A percentile compares a stretch with the other conserved stretches of the same genome.
Evolutionary conservation across 2,329 filamentous ascomycete species (phyloP).

Genomic region (Juglanconis sp.): DNA sequence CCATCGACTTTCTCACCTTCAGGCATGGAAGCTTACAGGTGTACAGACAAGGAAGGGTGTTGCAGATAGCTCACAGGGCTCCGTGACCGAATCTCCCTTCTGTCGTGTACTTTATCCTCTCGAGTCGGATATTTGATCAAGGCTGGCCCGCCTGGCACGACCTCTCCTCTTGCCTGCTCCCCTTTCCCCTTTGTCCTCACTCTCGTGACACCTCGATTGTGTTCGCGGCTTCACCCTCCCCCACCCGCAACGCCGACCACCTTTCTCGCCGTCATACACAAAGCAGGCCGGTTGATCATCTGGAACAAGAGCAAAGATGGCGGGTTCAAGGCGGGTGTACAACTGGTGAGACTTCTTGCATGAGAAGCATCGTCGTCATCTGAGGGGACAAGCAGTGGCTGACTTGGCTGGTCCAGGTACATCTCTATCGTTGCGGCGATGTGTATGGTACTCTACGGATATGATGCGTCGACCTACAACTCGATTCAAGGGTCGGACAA

Average conservation of each 20-base stretch:
- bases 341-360: conserved; percentile 22
- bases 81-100: neutral
- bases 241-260: neutral
- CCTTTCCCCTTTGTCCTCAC: neutral
- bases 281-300: conserved; percentile 8
- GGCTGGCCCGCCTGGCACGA: too few relatives aligned
- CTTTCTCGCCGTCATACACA: neutral
- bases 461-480: conserved; percentile 73
- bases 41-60: neutral
- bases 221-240: neutral
- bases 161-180: neutral
- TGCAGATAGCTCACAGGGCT: neutral
- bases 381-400: neutral
- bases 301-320: conserved; percentile 22
- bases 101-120: neutral
- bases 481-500: conserved; percentile 65
- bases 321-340: conserved; percentile 24
- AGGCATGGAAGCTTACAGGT: neutral
- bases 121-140: too few relatives aligned
- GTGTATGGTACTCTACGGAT: conserved; percentile 73
- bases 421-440: conserved; percentile 67
- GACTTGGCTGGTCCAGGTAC: conserved; percentile 44
- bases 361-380: neutral
- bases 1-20: neutral
- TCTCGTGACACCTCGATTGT: neutral